phyloP scores from a whole-genome alignment of 441 rosid genomes.

The Sinapis alba region DNA sequence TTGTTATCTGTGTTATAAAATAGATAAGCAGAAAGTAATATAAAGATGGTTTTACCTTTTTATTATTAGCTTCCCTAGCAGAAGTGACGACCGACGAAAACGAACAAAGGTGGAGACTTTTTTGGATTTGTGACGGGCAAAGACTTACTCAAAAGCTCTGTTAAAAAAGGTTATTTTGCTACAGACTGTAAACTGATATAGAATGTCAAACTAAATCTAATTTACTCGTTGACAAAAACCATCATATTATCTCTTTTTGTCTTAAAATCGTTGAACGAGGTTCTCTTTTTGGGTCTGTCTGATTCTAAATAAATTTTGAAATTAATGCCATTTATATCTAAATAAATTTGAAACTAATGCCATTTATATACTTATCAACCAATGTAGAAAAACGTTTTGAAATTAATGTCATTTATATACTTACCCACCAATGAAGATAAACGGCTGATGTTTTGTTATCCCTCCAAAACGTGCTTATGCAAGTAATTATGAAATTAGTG shows the following conservation, averaged over 20 bases:
- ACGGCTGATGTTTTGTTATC: neutral
- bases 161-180: neutral
- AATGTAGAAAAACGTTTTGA: neutral
- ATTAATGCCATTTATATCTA: too few relatives aligned
- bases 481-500: neutral
- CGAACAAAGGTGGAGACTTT: neutral
- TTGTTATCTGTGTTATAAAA: constrained; percentile 7
- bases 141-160: neutral
- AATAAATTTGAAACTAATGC: too few relatives aligned
- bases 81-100: constrained; percentile 1
- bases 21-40: neutral
- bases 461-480: neutral
- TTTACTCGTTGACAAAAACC: neutral
- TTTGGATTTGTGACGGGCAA: neutral
- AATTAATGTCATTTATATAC: neutral
- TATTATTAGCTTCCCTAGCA: neutral
- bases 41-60: neutral
- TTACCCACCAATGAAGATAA: neutral
- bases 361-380: neutral
- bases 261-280: constrained; percentile 4
- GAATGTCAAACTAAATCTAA: neutral
- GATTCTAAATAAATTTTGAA: neutral
- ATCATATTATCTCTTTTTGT: neutral
- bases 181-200: neutral
- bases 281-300: neutral